Conservation (phyloP, 371 early-diverging fungal species). For the Mucor velutinosus region DNA sequence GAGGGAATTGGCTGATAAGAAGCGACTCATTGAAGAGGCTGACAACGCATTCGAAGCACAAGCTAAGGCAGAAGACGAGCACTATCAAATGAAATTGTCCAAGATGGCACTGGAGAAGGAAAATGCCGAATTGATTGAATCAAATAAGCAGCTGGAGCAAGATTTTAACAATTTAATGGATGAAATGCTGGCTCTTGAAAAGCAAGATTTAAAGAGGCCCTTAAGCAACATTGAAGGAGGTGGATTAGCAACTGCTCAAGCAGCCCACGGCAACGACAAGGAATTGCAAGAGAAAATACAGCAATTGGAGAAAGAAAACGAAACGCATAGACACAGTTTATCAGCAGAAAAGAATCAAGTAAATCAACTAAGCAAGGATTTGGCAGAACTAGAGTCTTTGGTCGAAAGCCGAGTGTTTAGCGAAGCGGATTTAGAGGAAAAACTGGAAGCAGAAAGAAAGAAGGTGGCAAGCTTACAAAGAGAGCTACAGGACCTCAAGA, state of each 20-base stretch:
- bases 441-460: slow-evolving; percentile 48
- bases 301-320: slow-evolving; percentile 49
- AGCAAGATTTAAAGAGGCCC: slow-evolving; percentile 11
- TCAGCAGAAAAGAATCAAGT: slow-evolving; percentile 59
- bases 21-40: slow-evolving; percentile 43
- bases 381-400: slow-evolving; percentile 67
- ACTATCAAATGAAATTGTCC: slow-evolving; percentile 38
- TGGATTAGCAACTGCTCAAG: not conserved
- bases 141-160: slow-evolving; percentile 67
- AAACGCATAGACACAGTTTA: slow-evolving; percentile 46
- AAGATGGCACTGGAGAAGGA: slow-evolving; percentile 33
- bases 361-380: slow-evolving; percentile 61
- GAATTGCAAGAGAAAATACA: slow-evolving; percentile 41
- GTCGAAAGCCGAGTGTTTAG: slow-evolving; percentile 76
- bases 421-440: slow-evolving; percentile 70
- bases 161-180: slow-evolving; percentile 76
- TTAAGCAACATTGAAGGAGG: not conserved
- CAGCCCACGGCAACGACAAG: not conserved
- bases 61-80: slow-evolving; percentile 40
- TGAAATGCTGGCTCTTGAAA: slow-evolving; percentile 54
- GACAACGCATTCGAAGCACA: slow-evolving; percentile 48
- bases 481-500: slow-evolving; percentile 44
- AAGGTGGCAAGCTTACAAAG: slow-evolving; percentile 43
- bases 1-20: slow-evolving; percentile 41
- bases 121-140: slow-evolving; percentile 52